Base-by-base conservation (phyloP, 495 filamentous ascomycete species). In the Penicillium daleae region DNA sequence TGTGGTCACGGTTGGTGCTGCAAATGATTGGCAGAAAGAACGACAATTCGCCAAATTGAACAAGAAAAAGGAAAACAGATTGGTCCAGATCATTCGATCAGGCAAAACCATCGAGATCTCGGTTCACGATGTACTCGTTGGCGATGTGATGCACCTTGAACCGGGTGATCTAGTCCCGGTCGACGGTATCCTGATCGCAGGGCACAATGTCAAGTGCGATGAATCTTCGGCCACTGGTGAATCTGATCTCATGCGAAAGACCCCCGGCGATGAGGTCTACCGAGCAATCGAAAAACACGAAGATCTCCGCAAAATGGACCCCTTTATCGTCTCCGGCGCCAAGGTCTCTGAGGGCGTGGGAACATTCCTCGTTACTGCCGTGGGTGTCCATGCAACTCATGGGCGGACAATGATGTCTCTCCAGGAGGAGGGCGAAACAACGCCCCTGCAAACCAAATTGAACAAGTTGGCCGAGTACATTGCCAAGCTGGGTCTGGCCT, bases 351-450 rank as follows among this genome's bases (percentile, higher is more conserved):
- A 98, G 76, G 94, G 94, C 29, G 85, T 95, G 31, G 92, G 92
- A 1, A 91, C 86, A 3, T 97, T 93, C 72, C 71, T 96, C 67
- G 90, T 95, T 60, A 98, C 94, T 9, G 88, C 92, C 19, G 90
- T 89, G 32, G 94, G 94, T 63, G 80, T 95, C n/a, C 82, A 97
- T 73, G 92, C 93, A 5, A 90, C 86, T 56, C 92, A 93, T 71
- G 94, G 94, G 61, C 94, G 92, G 70, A 97, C 92, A 33, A 87
- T 97, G 84, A 95, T 98, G 92, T 89, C 92, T 50, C 84, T 97
- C 27, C 90, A 89, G 59, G 92, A 96, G 60, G 91, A 95, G 61
- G 88, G 87, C 63, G 93, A 98, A 66, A 92, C 92, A 12, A 98
- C 94, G 10, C 94, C 94, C n/a, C 80, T 98, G 40, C 94, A 98